These are phyloP conservation scores for Phytopythium helicoides DNA, from an alignment of 352 stramenopile genomes.

Conservation along the genomic window DNA sequence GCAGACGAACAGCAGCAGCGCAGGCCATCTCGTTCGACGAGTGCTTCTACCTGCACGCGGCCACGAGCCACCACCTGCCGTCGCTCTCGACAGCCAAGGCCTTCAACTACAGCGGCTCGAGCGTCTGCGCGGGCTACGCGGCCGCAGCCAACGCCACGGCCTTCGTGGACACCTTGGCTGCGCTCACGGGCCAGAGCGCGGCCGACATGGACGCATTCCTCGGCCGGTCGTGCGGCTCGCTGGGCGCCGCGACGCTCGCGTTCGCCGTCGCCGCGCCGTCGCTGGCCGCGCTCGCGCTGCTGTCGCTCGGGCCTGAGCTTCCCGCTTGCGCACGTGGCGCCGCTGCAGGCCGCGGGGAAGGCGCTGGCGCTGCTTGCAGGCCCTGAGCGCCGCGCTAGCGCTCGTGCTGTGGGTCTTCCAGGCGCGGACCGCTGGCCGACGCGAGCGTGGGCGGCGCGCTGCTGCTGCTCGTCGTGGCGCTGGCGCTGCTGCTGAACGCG, in stretches of 20 bases:
- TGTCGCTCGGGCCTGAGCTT: conserved; percentile 1
- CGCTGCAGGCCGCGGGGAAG: not conserved
- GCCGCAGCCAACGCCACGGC: conserved; percentile 1
- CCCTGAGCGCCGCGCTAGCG: conserved; percentile 1
- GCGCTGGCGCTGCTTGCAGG: not conserved
- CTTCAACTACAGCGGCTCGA: not conserved
- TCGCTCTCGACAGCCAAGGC: not conserved
- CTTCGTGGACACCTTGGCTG: not conserved
- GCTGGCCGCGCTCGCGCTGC: not conserved
- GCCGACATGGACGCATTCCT: conserved; percentile 2
- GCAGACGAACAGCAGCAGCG: not conserved
- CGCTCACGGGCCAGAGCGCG: conserved; percentile 1
- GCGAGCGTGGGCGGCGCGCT: conserved; percentile 1
- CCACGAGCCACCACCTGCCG: not conserved
- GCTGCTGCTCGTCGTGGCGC: not conserved
- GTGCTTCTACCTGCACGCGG: conserved; percentile 8
- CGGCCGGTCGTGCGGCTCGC: conserved; percentile 6
- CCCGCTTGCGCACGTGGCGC: not conserved
- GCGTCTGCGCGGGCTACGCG: conserved; percentile 6
- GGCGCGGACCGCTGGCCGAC: not conserved
- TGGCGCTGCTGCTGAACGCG: conserved; percentile 4
- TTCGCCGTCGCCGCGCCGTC: not conserved
- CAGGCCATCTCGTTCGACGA: conserved; percentile 4
- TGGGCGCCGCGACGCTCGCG: conserved; percentile 1
- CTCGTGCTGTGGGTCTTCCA: conserved; percentile 6